phyloP scores from a whole-genome alignment of 495 filamentous ascomycete species.

The Margaritispora aquatica region DNA sequence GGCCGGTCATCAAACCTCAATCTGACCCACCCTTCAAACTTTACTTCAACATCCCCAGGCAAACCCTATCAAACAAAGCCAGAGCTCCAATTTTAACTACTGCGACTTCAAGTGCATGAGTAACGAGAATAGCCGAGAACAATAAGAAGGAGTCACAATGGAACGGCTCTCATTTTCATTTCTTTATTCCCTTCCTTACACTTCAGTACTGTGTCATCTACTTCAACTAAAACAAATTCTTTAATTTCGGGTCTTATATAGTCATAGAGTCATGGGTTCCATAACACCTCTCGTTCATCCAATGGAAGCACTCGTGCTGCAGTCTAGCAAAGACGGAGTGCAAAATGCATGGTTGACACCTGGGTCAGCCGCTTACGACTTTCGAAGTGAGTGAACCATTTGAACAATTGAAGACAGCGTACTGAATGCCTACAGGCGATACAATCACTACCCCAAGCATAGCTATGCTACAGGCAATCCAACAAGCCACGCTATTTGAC shows the following conservation, averaged over 20 bases:
- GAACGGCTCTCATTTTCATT: no score
- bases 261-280: neutral
- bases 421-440: constrained; percentile 53
- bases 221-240: no score
- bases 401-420: constrained; percentile 3
- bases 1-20: neutral
- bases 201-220: no score
- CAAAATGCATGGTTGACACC: constrained; percentile 43
- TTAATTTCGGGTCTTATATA: neutral
- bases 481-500: constrained; percentile 56
- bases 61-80: neutral
- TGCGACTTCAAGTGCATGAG: neutral
- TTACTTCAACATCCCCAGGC: no score
- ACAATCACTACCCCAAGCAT: constrained; percentile 78
- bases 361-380: constrained; percentile 57
- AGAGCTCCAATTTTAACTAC: neutral
- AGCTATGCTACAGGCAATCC: constrained; percentile 67
- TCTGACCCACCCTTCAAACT: neutral
- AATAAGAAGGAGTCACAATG: no score
- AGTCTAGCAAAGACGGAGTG: neutral
- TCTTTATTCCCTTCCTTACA: no score
- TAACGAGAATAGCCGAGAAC: no score
- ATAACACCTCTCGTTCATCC: neutral
- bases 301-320: neutral
- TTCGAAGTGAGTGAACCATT: constrained; percentile 28